A percentile compares a stretch with the other conserved stretches of the same genome.
Evolutionary conservation across 2,329 filamentous ascomycete genomes (phyloP).

Genomic region (Cercospora sojina): DNA sequence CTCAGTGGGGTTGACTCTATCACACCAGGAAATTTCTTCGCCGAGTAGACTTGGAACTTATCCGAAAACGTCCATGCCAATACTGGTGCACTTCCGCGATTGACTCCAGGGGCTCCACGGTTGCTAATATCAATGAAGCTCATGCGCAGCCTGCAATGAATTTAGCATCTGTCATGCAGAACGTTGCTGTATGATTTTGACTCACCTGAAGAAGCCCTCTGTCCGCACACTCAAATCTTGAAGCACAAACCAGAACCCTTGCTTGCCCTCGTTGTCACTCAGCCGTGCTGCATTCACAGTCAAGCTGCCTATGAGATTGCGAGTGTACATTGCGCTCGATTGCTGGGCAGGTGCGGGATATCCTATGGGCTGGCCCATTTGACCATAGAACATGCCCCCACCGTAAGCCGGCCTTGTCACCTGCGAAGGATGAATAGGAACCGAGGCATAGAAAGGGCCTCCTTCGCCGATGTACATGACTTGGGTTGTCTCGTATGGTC

Average conservation of each 20-base stretch:
- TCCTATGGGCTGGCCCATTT: conserved; percentile 21
- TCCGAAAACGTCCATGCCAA: conserved; percentile 85
- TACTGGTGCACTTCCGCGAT: conserved; percentile 74
- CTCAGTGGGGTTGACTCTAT: conserved; percentile 89
- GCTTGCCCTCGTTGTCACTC: conserved; percentile 72
- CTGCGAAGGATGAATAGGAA: conserved; percentile 24
- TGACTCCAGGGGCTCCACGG: conserved; percentile 52
- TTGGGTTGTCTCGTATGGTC: conserved; percentile 21
- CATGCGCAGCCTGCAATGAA: conserved; percentile 58
- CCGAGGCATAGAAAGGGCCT: conserved; percentile 25
- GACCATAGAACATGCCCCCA: conserved; percentile 24
- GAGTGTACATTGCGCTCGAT: conserved; percentile 82
- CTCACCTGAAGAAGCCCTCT: conserved; percentile 84
- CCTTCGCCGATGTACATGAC: conserved; percentile 23
- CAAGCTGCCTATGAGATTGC: conserved; percentile 90
- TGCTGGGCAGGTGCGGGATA: conserved; percentile 35
- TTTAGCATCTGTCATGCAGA: background rate
- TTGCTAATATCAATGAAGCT: conserved; percentile 80
- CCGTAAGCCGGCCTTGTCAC: conserved; percentile 21
- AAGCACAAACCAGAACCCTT: conserved; percentile 94
- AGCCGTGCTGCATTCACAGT: conserved; percentile 85
- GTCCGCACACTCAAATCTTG: conserved; percentile 94
- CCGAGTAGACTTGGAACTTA: conserved; percentile 88
- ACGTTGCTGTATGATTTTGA: conserved; percentile 8
- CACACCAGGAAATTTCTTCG: conserved; percentile 97